Percentiles rank a stretch among this genome's conserved stretches.
These are phyloP conservation scores for Camelina sativa DNA, from an alignment of 345 rosid species.

Conservation along the genomic window DNA sequence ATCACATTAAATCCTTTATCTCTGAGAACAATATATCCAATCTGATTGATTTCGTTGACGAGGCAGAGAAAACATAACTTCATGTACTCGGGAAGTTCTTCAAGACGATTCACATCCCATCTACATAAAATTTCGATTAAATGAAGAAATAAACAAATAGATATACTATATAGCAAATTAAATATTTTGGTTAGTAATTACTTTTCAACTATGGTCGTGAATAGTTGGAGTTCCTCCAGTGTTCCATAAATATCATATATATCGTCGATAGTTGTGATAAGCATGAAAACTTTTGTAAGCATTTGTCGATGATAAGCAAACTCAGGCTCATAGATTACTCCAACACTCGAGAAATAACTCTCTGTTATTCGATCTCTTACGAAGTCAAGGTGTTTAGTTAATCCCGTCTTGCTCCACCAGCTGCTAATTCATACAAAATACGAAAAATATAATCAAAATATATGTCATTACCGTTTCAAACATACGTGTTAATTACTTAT, in stretches of 20 bases:
- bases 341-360: conserved; percentile 41
- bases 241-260: conserved; percentile 54
- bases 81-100: conserved; percentile 57
- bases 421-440: conserved; percentile 18
- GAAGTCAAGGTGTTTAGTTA: conserved; percentile 31
- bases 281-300: conserved; percentile 22
- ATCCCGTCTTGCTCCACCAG: conserved; percentile 50
- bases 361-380: conserved; percentile 42
- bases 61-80: conserved; percentile 49
- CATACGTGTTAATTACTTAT: background rate
- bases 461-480: background rate
- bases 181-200: background rate
- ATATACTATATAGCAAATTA: background rate
- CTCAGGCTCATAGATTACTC: conserved; percentile 34
- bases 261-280: conserved; percentile 49
- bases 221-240: conserved; percentile 47
- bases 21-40: conserved; percentile 41
- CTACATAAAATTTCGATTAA: conserved; percentile 31
- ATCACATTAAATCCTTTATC: conserved; percentile 43
- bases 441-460: background rate
- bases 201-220: conserved; percentile 42
- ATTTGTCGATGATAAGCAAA: conserved; percentile 30
- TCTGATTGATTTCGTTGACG: conserved; percentile 43
- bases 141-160: background rate
- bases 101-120: conserved; percentile 49